phyloP scores from a whole-genome alignment of 805 yeast genomes.

The Candida arabinofermentans region DNA sequence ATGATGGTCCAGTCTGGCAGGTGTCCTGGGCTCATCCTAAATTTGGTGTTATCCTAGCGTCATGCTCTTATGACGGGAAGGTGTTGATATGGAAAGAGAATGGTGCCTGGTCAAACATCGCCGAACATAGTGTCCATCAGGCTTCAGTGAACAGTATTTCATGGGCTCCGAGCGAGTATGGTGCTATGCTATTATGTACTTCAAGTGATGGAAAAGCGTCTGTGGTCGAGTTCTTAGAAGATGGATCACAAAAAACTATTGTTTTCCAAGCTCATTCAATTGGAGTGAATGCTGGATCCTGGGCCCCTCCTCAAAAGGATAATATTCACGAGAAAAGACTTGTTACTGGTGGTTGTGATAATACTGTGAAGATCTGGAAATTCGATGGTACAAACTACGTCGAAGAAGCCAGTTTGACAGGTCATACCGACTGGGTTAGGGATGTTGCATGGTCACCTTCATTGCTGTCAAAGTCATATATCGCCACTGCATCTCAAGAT shows the following conservation, averaged over 20 bases:
- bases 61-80: slow-evolving; percentile 93
- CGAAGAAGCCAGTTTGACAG: slow-evolving; percentile 74
- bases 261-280: slow-evolving; percentile 80
- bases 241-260: slow-evolving; percentile 68
- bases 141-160: slow-evolving; percentile 92
- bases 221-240: slow-evolving; percentile 85
- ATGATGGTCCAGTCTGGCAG: slow-evolving; percentile 99
- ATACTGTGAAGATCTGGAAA: slow-evolving; percentile 88
- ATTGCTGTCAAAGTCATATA: slow-evolving; percentile 76
- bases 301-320: slow-evolving; percentile 70
- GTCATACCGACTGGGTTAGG: slow-evolving; percentile 98
- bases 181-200: slow-evolving; percentile 85
- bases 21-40: slow-evolving; percentile 99
- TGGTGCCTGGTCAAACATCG: slow-evolving; percentile 81
- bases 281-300: slow-evolving; percentile 91
- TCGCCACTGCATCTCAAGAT: slow-evolving; percentile 97
- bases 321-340: slow-evolving; percentile 57
- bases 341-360: slow-evolving; percentile 94
- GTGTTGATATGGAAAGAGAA: slow-evolving; percentile 93
- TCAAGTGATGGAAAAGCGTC: slow-evolving; percentile 93
- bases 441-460: slow-evolving; percentile 99
- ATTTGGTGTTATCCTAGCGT: slow-evolving; percentile 91
- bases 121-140: slow-evolving; percentile 82
- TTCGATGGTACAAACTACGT: slow-evolving; percentile 59
- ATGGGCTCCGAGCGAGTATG: slow-evolving; percentile 98